Evolutionary conservation across 2,329 filamentous ascomycete genomes (phyloP).

Genomic region (Nakataea oryzae): DNA sequence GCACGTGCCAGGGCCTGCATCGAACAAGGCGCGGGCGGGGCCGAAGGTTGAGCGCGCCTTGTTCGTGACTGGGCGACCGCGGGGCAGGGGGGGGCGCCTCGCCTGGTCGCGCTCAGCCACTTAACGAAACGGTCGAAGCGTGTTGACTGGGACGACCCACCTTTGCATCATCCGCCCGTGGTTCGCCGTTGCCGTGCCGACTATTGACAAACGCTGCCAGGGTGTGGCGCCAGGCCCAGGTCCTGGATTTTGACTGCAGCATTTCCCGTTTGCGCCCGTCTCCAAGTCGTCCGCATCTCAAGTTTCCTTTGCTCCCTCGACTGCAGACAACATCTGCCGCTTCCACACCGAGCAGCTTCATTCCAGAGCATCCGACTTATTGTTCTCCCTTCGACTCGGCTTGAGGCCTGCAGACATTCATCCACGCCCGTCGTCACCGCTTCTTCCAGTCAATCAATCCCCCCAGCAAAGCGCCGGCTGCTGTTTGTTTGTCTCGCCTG

Average conservation of each 20-base stretch:
- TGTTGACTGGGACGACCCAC: background rate
- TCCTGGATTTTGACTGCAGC: background rate
- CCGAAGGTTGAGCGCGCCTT: background rate
- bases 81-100: background rate
- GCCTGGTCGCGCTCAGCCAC: background rate
- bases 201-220: background rate
- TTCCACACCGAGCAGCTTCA: background rate
- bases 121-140: background rate
- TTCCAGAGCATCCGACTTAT: background rate
- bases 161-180: background rate
- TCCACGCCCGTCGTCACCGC: background rate
- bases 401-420: background rate
- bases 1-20: background rate
- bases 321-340: background rate
- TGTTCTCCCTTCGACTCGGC: background rate
- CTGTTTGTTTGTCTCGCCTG: background rate
- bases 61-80: background rate
- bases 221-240: background rate
- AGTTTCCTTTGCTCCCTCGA: background rate
- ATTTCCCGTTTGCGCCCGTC: background rate
- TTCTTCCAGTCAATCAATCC: no score
- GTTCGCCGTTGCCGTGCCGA: background rate
- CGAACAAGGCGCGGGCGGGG: background rate
- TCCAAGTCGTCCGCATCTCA: no score
- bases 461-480: background rate